Evolutionary conservation across 768 basidiomycete species (phyloP).

Genomic region (Lentinula boryana): DNA sequence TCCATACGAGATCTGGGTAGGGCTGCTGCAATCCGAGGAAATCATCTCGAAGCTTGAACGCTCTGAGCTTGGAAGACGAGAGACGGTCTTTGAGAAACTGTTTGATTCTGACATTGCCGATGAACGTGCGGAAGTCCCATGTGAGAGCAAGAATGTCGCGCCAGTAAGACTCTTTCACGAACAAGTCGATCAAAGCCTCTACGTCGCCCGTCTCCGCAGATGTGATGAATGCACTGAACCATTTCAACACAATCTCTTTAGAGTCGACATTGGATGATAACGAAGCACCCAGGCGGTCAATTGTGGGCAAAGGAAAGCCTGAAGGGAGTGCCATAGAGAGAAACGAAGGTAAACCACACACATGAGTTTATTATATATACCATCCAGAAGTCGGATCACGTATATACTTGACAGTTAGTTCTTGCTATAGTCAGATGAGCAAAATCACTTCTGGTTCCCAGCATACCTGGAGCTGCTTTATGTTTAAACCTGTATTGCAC

Average conservation of each 20-base stretch:
- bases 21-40: constrained; percentile 28
- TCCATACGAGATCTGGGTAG: constrained; percentile 49
- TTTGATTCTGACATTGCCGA: constrained; percentile 27
- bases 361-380: neutral
- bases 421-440: too few relatives aligned
- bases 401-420: too few relatives aligned
- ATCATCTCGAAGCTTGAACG: constrained; percentile 17
- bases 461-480: too few relatives aligned
- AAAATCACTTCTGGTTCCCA: too few relatives aligned
- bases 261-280: constrained; percentile 17
- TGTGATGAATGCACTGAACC: constrained; percentile 20
- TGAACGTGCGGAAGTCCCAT: constrained; percentile 47
- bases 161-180: constrained; percentile 34
- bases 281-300: constrained; percentile 17
- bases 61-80: constrained; percentile 11
- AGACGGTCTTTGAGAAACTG: constrained; percentile 32
- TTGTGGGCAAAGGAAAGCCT: constrained; percentile 19
- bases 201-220: constrained; percentile 10
- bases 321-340: neutral
- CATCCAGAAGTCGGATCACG: neutral
- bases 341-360: neutral
- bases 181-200: constrained; percentile 12
- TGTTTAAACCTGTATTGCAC: too few relatives aligned
- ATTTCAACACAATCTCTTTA: constrained; percentile 21
- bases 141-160: constrained; percentile 49